These are phyloP conservation scores for Citrus hindsii DNA, from an alignment of 345 rosid genomes.

Conservation along the genomic window DNA sequence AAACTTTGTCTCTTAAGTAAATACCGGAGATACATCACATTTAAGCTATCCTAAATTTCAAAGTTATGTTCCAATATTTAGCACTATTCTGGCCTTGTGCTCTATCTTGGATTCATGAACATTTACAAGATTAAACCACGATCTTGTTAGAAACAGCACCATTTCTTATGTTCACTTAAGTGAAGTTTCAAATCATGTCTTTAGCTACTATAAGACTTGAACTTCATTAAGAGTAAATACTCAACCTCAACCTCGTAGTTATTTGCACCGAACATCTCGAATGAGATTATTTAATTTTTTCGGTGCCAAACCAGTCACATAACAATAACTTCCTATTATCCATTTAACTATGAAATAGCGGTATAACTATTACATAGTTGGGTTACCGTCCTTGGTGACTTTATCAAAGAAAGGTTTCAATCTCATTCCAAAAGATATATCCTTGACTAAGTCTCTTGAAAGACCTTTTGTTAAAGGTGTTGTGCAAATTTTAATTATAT, in stretches of 20 bases:
- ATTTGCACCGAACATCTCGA: not conserved
- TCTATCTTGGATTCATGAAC: not conserved
- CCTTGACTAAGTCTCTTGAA: too few relatives aligned
- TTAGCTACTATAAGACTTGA: not conserved
- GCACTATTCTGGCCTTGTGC: not conserved
- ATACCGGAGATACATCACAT: not conserved
- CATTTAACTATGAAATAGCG: not conserved
- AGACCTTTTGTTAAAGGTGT: too few relatives aligned
- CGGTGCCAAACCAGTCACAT: not conserved
- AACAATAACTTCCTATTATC: not conserved
- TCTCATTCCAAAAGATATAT: too few relatives aligned
- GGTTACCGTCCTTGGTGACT: too few relatives aligned
- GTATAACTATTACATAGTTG: not conserved
- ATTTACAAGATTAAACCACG: not conserved
- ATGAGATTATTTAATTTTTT: too few relatives aligned
- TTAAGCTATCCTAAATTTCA: not conserved
- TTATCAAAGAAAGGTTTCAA: too few relatives aligned
- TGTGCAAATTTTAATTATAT: too few relatives aligned
- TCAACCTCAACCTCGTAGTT: not conserved
- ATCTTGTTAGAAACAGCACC: not conserved
- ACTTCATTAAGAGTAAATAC: not conserved
- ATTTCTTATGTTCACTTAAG: not conserved
- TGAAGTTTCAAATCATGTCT: not conserved
- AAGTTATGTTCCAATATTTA: not conserved
- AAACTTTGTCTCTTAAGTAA: not conserved